These are phyloP conservation scores for Uncinocarpus reesii DNA, from an alignment of 2,329 filamentous ascomycete genomes.

Conservation along the genomic window DNA sequence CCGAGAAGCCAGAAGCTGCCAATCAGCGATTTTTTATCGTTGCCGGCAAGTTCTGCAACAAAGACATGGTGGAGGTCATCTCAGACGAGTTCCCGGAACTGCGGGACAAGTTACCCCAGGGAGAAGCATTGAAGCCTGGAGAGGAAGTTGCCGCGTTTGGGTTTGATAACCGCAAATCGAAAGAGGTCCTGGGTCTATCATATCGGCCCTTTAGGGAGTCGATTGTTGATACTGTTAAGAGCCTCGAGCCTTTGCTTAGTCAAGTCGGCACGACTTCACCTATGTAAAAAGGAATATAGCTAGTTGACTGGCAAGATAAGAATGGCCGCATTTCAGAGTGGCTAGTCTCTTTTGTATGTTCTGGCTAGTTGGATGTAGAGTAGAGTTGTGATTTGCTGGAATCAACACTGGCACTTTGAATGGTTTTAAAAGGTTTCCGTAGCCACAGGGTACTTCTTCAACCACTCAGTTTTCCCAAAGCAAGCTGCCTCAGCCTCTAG, in stretches of 20 bases:
- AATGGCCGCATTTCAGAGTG: too few species aligned
- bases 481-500: too few species aligned
- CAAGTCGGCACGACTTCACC: too few species aligned
- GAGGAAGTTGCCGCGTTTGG: slow-evolving; percentile 26
- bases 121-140: slow-evolving; percentile 22
- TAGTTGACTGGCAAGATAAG: too few species aligned
- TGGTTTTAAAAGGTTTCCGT: too few species aligned
- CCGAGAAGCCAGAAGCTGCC: slow-evolving; percentile 38
- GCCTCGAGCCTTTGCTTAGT: slow-evolving; percentile 10
- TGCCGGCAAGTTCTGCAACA: slow-evolving; percentile 35
- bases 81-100: slow-evolving; percentile 36
- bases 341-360: too few species aligned
- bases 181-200: slow-evolving; percentile 33
- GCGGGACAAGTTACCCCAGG: slow-evolving; percentile 32
- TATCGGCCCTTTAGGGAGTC: slow-evolving; percentile 23
- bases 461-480: too few species aligned
- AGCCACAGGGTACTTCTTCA: too few species aligned
- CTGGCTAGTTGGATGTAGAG: too few species aligned
- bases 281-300: not conserved
- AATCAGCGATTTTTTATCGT: slow-evolving; percentile 39
- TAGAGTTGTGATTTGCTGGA: too few species aligned
- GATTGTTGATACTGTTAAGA: slow-evolving; percentile 19
- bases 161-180: slow-evolving; percentile 34
- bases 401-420: too few species aligned
- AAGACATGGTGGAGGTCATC: slow-evolving; percentile 34